Evolutionary conservation across 305 asterid species (phyloP), one percentile per base, ranked within the genome.

Genomic region (Plantago rigida): DNA sequence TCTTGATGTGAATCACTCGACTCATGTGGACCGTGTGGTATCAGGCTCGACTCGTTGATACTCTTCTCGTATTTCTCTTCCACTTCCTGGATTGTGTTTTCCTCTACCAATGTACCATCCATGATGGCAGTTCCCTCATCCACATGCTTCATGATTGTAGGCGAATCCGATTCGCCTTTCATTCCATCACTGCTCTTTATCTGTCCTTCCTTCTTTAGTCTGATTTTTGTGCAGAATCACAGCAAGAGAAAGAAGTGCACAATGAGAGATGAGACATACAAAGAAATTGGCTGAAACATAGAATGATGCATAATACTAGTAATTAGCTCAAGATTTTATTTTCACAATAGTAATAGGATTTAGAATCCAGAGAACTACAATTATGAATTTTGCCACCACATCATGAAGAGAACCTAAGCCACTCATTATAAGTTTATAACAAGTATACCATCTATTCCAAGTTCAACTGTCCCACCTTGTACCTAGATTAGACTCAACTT

Each of bases 151-250:
- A 14, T 22, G 19, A 53, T 39, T 26, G 36, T 9, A 53, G 44
- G 44, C 10, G 44, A 36, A 36, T 36, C 10, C 0, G 59, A 7
- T 12, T 12, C 19, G 7, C 36, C 59, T 5, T 13, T 53, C 42
- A 1, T 15, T 53, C 2, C 59, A 13, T 9, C 19, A 4, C 39
- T 28, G 44, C n/a, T 5, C 13, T 4, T 34, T 28, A 39, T n/a
- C 59, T 28, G 12, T 39, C 11, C 19, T 17, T 53, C 59, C 29
- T 15, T 3, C 59, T 53, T 53, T 28, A 53, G 59, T 53, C 59
- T 53, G 59, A 53, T 53, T 11, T 8, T 17, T 50, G 13, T 50
- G 13, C 13, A 26, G 26, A 26, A 52, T 5, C 36, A 39, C 57
- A 53, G 19, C 14, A 53, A 53, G 19, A 28, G 36, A 28, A 39